Evolutionary conservation across 1,284 basidiomycete species (phyloP), one percentile per base, ranked within the genome.

Genomic region (Cutaneotrichosporon sp.): DNA sequence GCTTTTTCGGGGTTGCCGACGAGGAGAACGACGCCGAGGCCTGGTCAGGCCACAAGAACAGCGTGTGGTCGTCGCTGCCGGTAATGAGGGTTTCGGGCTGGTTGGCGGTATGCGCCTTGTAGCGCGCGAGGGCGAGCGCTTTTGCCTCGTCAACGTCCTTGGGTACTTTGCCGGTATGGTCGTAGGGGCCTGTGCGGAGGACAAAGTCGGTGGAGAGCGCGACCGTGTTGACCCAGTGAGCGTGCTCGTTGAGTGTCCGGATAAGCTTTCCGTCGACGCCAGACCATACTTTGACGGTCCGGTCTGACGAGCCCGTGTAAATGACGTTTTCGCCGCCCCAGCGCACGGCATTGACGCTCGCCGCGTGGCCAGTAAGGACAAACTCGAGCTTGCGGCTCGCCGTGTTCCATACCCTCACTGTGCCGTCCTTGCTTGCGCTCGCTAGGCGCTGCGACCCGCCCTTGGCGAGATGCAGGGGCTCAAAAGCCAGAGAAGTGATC

Each of bases 191-290:
- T 0, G 94, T 97, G 4, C 93, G 85, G 9, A 97, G 80, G 14
- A 94, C 83, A 69, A 93, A 97, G 72, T 98, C 94, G 14, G 93
- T 96, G 67, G 91, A 94, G 51, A 98, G 80, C 2, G 94, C 86
- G 44, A 98, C 83, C 0, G 93, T 97, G 42, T 93, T 98, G 18
- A 98, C 94, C 94, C 93, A 97, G 69, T 98, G 96, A 0, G 93
- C 93, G 66, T 98, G 96, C 60, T 97, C 92, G 72, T 87, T 90
- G 23, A 98, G 78, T 1, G 85, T 86, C 35, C 81, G 74, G 35
- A 80, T 78, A 34, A 81, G 69, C 64, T 80, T 61, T 57, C 88
- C 88, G 54, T 80, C 81, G 43, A 85, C 84, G 22, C 86, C 86
- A 70, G 90, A 88, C 94, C 94, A 98, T 42, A 97, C 83, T 62